Base-by-base conservation (phyloP, 2,329 filamentous ascomycete species). In the Epichloe typhina region DNA sequence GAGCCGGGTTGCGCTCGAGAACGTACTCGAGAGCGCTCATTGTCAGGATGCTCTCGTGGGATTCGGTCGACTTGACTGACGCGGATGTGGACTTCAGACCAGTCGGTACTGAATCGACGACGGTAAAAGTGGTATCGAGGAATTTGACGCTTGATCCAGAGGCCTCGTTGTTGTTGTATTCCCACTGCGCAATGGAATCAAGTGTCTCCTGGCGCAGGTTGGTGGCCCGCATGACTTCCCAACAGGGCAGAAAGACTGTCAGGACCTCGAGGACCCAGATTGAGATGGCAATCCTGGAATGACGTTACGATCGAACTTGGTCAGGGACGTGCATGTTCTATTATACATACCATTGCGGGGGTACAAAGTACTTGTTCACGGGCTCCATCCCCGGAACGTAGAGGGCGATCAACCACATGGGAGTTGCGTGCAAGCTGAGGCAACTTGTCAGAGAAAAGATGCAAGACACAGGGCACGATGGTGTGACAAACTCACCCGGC, bases 11-110 rank as follows among this genome's bases (percentile, higher is more conserved):
- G 47, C 72, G 70, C 50, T 73, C 68, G 0, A 86, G 68, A 4
- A 80, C 77, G 52, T 77, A 70, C 55, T 86, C 81, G 2, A 86
- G 72, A 0, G 80, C 78, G 41, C 72, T 69, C 75, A 83, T 82
- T 43, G 76, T 79, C 46, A 77, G 68, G 52, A 80, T 68, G 33
- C 68, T 72, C 53, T 72, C 71, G 47, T 62, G 59, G 4, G 55
- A 56, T 15, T 52, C 51, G 42, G 49, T 53, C 5, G 53, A 55
- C 44, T 50, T 55, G 50, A 60, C 50, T 7, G 62, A 66, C 37
- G 59, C 64, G 33, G 62, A 59, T 31, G 67, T 60, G 6, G 70
- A 72, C 46, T 59, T 61, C 54, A 55, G 57, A 21, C 59, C 58
- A 1, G 59, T 58, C 46, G 56, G 55, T 46, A 62, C 50, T 7